These are phyloP conservation scores for Cladosporium sphaerospermum DNA, from an alignment of 2,329 filamentous ascomycete species.

Conservation along the genomic window DNA sequence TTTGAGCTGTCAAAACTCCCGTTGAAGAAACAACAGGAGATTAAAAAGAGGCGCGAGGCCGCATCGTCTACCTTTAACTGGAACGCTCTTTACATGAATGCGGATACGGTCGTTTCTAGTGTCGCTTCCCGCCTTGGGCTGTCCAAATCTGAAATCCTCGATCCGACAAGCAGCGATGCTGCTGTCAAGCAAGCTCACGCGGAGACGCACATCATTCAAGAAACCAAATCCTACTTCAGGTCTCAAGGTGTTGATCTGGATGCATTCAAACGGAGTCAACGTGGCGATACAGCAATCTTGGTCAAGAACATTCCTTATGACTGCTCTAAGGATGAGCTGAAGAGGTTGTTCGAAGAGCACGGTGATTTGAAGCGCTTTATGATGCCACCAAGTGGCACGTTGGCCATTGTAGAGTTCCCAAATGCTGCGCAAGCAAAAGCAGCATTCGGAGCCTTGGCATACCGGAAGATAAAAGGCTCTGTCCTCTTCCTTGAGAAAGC, in stretches of 20 bases:
- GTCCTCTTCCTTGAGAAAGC: slow-evolving; percentile 92
- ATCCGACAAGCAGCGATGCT: slow-evolving; percentile 91
- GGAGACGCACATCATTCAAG: slow-evolving; percentile 92
- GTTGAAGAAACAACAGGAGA: slow-evolving; percentile 87
- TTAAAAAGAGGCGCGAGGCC: slow-evolving; percentile 77
- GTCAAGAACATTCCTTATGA: slow-evolving; percentile 93
- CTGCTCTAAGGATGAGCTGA: slow-evolving; percentile 71
- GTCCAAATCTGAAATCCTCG: slow-evolving; percentile 82
- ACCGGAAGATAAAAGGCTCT: slow-evolving; percentile 84
- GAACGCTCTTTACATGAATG: slow-evolving; percentile 99
- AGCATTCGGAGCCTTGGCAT: slow-evolving; percentile 79
- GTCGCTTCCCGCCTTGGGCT: slow-evolving; percentile 81
- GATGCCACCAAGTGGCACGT: slow-evolving; percentile 88
- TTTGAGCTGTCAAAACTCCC: slow-evolving; percentile 85
- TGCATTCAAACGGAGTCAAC: slow-evolving; percentile 76
- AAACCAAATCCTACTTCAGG: slow-evolving; percentile 86
- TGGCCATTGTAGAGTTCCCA: slow-evolving; percentile 85
- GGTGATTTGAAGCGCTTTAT: slow-evolving; percentile 75
- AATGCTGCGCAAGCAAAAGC: slow-evolving; percentile 72
- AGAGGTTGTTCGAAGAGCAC: slow-evolving; percentile 75
- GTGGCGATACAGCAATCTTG: slow-evolving; percentile 80
- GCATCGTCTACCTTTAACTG: slow-evolving; percentile 80
- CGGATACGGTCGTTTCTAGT: slow-evolving; percentile 84
- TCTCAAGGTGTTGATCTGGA: slow-evolving; percentile 86
- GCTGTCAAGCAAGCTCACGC: slow-evolving; percentile 95